Evolutionary conservation across 495 filamentous ascomycete species (phyloP), one percentile per base, ranked within the genome.

Genomic region (Monascus purpureus): DNA sequence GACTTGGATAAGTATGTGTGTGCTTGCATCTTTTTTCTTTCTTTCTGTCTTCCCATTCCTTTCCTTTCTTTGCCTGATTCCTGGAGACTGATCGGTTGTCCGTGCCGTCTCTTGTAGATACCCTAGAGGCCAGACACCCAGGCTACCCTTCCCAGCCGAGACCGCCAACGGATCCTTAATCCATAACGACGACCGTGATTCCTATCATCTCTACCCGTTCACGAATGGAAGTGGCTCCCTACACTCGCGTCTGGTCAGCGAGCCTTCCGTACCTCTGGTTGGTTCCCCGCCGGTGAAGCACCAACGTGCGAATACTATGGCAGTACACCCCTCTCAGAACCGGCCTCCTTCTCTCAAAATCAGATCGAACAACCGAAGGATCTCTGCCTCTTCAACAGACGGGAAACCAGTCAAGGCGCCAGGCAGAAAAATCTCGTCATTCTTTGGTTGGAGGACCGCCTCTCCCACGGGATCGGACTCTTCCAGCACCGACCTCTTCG

Each of bases 381-480:
- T 57, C 40, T 51, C 59, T 19, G 47, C 43, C 39, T 28, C 36
- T 28, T 32, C 44, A 11, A 30, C 33, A 11, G 58, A 64, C 25
- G 33, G 45, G 25, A 50, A 56, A 37, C 49, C 63, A 37, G 70
- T 74, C 8, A 75, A 71, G 38, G 75, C 75, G 6, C 73, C 75
- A 9, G 69, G 62, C 13, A 63, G 65, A 25, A 75, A 71, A 35
- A 67, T 80, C 34, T 75, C 73, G 14, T 74, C 70, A 11, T 75
- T 82, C 51, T 81, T 82, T 39, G 70, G 76, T 36, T 80, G 75
- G 75, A 73, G 73, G 33, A 65, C 57, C 15, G 57, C 51, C 13
- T 28, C 42, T 4, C 70, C 75, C 15, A 66, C 70, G 22, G 72
- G 70, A 14, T 65, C 57, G 11, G 73, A 72, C 36, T 72, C 70